A percentile compares a stretch with the other conserved stretches of the same genome.
phyloP scores from a whole-genome alignment of 176 grass and related monocot species.

The bread wheat (Triticum aestivum) region IWGSC_CS_RefSeq_v2.1 NC_057794.1:388975729-388976228 shows the following conservation, averaged over 20 bases:
- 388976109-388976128: not conserved
- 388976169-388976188: not conserved
- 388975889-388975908: not conserved
- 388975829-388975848: too few species aligned
- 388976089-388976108: not conserved
- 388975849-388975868: not conserved
- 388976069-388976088: not conserved
- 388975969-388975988: not conserved
- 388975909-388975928: not conserved
- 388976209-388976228: not conserved
- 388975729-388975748: too few species aligned
- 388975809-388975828: too few species aligned
- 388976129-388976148: constrained; percentile 12
- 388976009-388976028: constrained; percentile 23
- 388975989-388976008: constrained; percentile 7
- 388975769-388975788: too few species aligned
- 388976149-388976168: not conserved
- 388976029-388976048: constrained; percentile 33
- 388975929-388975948: not conserved
- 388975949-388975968: not conserved
- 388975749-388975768: too few species aligned
- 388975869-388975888: too few species aligned
- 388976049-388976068: constrained; percentile 20
- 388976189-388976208: not conserved
- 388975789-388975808: too few species aligned